Conservation (phyloP, 805 yeast species). For the Hermanozyma aechmeae region DNA sequence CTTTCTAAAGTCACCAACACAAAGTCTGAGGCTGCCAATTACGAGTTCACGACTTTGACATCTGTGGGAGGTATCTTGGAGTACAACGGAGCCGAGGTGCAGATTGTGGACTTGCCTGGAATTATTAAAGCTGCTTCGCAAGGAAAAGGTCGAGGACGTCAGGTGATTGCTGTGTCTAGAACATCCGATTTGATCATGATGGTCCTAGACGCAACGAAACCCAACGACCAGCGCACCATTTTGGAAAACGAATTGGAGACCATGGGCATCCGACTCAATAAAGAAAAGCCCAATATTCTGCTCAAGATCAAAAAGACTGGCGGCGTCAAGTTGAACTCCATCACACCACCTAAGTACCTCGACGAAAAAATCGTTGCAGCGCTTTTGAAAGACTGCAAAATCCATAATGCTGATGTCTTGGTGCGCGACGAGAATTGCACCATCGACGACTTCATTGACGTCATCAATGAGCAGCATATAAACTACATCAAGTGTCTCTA, state of each 20-base stretch:
- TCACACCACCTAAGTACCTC: constrained; percentile 72
- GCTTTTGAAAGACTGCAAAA: constrained; percentile 74
- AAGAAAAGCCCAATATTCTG: constrained; percentile 65
- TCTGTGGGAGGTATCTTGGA: constrained; percentile 94
- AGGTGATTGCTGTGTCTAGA: constrained; percentile 92
- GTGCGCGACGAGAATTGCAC: constrained; percentile 84
- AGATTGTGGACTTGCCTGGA: constrained; percentile 96
- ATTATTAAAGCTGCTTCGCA: constrained; percentile 94
- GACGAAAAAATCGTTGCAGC: constrained; percentile 73
- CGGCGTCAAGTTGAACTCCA: constrained; percentile 77
- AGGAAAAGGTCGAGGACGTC: constrained; percentile 97
- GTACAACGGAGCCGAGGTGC: constrained; percentile 94
- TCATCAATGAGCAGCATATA: constrained; percentile 78
- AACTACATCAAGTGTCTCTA: constrained; percentile 86
- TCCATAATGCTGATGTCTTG: constrained; percentile 90
- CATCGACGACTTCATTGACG: constrained; percentile 86
- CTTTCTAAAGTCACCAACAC: constrained; percentile 86
- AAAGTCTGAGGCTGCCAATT: constrained; percentile 88
- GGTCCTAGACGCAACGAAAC: constrained; percentile 94
- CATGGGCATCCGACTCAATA: constrained; percentile 87
- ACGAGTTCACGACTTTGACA: constrained; percentile 92
- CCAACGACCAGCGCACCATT: constrained; percentile 78
- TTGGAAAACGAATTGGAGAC: constrained; percentile 85
- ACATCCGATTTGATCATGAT: constrained; percentile 88
- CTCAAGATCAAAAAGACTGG: constrained; percentile 80